Evolutionary conservation across 305 asterid species (phyloP).

Genomic region (Solanum hybrid): DNA sequence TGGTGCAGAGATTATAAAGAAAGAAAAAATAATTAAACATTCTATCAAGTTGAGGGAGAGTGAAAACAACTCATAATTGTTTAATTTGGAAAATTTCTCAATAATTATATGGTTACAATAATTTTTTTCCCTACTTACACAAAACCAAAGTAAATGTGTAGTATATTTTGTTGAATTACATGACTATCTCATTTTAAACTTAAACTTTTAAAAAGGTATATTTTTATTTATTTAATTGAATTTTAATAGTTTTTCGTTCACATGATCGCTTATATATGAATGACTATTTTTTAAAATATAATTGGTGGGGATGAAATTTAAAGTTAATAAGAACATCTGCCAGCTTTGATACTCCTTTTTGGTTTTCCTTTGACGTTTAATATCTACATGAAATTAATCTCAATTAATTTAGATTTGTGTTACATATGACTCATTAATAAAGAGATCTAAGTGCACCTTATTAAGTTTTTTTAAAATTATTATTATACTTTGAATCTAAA

Average conservation of each 20-base stretch:
- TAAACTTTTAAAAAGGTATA: neutral
- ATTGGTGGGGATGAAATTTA: neutral
- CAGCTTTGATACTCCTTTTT: neutral
- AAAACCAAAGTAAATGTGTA: neutral
- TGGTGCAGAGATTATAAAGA: neutral
- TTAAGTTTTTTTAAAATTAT: neutral
- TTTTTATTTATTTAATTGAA: neutral
- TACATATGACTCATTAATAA: neutral
- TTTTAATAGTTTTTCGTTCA: neutral
- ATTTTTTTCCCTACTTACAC: neutral
- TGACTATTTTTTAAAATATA: too few relatives aligned
- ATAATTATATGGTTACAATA: neutral
- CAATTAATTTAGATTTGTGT: neutral
- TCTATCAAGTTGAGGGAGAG: neutral
- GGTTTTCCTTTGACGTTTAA: neutral
- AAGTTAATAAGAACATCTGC: neutral
- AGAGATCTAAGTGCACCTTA: neutral
- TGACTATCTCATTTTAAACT: neutral
- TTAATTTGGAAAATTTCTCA: neutral
- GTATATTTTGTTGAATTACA: neutral
- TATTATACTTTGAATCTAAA: neutral
- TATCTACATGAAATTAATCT: too few relatives aligned
- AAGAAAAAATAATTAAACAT: neutral
- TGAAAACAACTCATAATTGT: neutral
- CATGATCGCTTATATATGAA: too few relatives aligned